phyloP scores from a whole-genome alignment of 306 rosid genomes.

The Mimosa pudica region DNA sequence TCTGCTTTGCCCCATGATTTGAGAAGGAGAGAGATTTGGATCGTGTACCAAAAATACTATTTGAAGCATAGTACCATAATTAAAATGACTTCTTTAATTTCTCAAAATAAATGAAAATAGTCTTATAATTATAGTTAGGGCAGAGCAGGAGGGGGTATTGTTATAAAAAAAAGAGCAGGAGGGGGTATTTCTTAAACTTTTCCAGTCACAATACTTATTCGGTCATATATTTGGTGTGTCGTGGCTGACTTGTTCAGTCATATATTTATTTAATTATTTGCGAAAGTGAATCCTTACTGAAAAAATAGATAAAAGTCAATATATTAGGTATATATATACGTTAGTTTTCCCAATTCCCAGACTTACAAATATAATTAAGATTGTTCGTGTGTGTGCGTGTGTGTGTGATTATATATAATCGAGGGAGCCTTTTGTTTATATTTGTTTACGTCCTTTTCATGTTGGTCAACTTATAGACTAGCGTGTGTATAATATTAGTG shows the following conservation, averaged over 20 bases:
- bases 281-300: conserved; percentile 33
- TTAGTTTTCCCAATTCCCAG: conserved; percentile 69
- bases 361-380: conserved; percentile 25
- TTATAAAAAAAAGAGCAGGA: too few species aligned
- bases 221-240: background rate
- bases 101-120: too few species aligned
- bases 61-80: too few species aligned
- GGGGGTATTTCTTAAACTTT: background rate
- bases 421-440: background rate
- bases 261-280: background rate
- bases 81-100: too few species aligned
- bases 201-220: background rate
- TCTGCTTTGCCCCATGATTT: conserved; percentile 48
- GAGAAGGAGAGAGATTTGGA: too few species aligned
- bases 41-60: too few species aligned
- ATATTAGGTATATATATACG: conserved; percentile 60
- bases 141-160: too few species aligned
- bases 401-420: background rate
- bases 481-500: background rate
- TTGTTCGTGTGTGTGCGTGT: too few species aligned
- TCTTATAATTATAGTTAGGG: too few species aligned
- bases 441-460: conserved; percentile 46
- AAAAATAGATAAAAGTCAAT: conserved; percentile 39
- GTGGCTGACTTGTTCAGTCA: conserved; percentile 33
- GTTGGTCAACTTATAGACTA: conserved; percentile 37